Evolutionary conservation across 129 eudicot genomes (phyloP).

Genomic region (Erigeron canadensis): DNA sequence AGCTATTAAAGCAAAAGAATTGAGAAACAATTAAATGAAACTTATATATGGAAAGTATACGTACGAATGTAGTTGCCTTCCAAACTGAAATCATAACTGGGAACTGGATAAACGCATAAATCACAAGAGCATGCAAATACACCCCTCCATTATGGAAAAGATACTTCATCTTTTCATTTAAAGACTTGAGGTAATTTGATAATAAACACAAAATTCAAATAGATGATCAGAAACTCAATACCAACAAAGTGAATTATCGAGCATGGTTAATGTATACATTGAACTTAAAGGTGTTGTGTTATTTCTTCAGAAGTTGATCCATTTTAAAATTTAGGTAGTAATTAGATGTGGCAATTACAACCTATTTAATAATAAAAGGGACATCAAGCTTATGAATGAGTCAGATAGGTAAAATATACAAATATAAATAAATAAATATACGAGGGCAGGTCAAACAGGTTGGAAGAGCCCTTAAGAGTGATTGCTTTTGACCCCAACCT

Average conservation of each 20-base stretch:
- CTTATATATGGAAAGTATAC: background rate
- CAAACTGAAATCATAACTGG: slow-evolving; percentile 1
- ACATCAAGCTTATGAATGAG: background rate
- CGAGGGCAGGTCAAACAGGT: background rate
- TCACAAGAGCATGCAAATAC: too few relatives aligned
- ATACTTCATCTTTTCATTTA: too few relatives aligned
- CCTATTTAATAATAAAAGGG: background rate
- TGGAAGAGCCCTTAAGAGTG: background rate
- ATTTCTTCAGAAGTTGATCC: too few relatives aligned
- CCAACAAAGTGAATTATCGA: too few relatives aligned
- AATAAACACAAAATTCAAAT: too few relatives aligned
- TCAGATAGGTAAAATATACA: background rate
- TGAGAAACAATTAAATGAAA: background rate
- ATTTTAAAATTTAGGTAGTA: too few relatives aligned
- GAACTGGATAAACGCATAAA: background rate
- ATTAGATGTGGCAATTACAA: background rate
- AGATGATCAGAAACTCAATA: too few relatives aligned
- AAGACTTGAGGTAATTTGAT: too few relatives aligned
- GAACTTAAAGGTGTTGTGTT: too few relatives aligned
- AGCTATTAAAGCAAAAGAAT: slow-evolving; percentile 48
- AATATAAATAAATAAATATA: background rate
- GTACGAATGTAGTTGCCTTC: background rate
- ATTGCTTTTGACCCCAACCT: background rate
- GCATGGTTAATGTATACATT: too few relatives aligned
- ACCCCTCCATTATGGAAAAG: too few relatives aligned